Evolutionary conservation across 331 rosid species (phyloP).

Genomic region (Phaseolus coccineus): DNA sequence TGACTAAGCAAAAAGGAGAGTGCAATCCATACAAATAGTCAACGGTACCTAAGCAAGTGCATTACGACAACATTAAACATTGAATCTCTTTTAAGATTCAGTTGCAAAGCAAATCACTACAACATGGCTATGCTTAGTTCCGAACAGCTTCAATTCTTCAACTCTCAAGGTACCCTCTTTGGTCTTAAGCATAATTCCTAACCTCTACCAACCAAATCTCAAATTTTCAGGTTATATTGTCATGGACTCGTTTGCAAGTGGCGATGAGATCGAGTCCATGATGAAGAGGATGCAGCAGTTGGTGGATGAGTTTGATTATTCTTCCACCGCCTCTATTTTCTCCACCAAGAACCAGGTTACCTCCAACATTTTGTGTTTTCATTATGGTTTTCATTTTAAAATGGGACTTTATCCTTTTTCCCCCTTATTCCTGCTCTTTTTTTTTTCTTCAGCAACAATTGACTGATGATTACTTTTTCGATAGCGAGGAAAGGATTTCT

Average conservation of each 20-base stretch:
- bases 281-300: constrained; percentile 76
- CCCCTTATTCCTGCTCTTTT: background rate
- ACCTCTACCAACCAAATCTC: background rate
- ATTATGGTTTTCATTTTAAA: background rate
- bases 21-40: background rate
- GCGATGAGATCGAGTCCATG: constrained; percentile 70
- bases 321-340: constrained; percentile 83
- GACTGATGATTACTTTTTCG: constrained; percentile 77
- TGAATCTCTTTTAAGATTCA: background rate
- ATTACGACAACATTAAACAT: background rate
- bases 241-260: constrained; percentile 72
- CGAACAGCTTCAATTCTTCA: constrained; percentile 68
- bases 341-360: constrained; percentile 87
- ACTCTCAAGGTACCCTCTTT: constrained; percentile 68
- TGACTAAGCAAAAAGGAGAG: background rate
- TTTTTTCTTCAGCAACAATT: constrained; percentile 51
- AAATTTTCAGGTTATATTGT: constrained; percentile 69
- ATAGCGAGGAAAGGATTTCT: constrained; percentile 80
- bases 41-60: background rate
- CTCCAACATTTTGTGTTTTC: background rate
- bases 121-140: constrained; percentile 67
- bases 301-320: constrained; percentile 73
- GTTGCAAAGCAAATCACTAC: constrained; percentile 19
- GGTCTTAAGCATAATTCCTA: background rate
- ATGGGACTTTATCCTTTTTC: background rate